Evolutionary conservation across 1,139 yeast species (phyloP).

Genomic region (Yamadazyma trypodendri): DNA sequence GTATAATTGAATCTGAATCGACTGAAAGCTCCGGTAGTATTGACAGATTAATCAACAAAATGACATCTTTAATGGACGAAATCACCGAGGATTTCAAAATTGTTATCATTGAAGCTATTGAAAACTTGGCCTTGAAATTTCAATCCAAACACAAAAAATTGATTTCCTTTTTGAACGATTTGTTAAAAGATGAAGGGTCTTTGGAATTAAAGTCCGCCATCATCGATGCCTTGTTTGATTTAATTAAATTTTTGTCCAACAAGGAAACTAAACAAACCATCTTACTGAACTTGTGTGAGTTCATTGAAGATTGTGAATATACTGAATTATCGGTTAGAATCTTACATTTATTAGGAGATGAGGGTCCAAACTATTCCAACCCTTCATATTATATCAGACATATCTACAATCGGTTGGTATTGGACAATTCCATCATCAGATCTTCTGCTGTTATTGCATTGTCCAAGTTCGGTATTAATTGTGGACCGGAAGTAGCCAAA

Average conservation of each 20-base stretch:
- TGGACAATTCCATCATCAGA: conserved; percentile 92
- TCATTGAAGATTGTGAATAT: conserved; percentile 96
- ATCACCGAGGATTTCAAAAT: conserved; percentile 94
- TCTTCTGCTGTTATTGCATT: conserved; percentile 94
- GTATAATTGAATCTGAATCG: conserved; percentile 35
- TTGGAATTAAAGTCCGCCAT: conserved; percentile 80
- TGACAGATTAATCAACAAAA: conserved; percentile 83
- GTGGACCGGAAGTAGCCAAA: conserved; percentile 63
- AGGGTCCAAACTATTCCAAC: conserved; percentile 84
- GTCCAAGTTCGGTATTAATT: conserved; percentile 84
- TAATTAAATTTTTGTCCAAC: conserved; percentile 80
- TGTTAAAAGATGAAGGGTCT: conserved; percentile 90
- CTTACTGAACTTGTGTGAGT: conserved; percentile 87
- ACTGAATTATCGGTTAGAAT: conserved; percentile 91
- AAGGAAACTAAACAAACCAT: conserved; percentile 78
- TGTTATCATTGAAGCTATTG: conserved; percentile 91
- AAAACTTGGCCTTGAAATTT: conserved; percentile 88
- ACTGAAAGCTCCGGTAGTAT: conserved; percentile 61
- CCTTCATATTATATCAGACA: conserved; percentile 94
- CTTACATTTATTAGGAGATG: conserved; percentile 86
- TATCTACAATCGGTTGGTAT: conserved; percentile 92
- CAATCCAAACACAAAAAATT: conserved; percentile 86
- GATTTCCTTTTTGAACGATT: conserved; percentile 78
- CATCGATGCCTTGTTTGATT: conserved; percentile 86
- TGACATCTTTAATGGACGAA: conserved; percentile 87